Percentiles rank a stretch among this genome's conserved stretches.
Evolutionary conservation across 164 flowering plant species (phyloP).

Genomic region (Magnolia officinalis): DNA sequence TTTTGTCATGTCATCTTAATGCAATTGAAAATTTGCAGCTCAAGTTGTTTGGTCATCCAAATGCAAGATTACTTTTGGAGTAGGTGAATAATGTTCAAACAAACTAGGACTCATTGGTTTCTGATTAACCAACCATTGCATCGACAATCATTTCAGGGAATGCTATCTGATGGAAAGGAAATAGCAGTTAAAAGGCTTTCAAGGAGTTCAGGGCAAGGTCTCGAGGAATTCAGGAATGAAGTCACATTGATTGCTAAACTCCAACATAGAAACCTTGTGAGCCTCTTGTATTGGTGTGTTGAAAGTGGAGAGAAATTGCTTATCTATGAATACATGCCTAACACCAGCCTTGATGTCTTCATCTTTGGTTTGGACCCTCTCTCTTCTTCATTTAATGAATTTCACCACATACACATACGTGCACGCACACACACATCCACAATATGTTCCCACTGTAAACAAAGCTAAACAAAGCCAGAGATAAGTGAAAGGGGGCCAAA

Average conservation of each 20-base stretch:
- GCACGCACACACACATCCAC: too few species aligned
- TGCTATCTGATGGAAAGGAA: constrained; percentile 23
- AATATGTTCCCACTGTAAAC: too few species aligned
- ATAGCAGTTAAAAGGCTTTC: constrained; percentile 47
- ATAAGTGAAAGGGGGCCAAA: too few species aligned
- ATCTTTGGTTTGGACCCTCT: constrained; percentile 22
- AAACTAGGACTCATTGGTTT: too few species aligned
- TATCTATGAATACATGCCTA: constrained; percentile 38
- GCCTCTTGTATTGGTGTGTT: constrained; percentile 32
- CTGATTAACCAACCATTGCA: too few species aligned
- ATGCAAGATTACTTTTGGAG: too few species aligned
- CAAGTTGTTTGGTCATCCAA: too few species aligned
- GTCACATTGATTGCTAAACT: constrained; percentile 34
- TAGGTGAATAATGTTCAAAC: too few species aligned
- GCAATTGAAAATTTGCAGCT: too few species aligned
- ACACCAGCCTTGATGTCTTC: constrained; percentile 27
- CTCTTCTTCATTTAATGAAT: not conserved
- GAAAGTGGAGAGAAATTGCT: constrained; percentile 35
- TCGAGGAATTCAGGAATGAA: constrained; percentile 34
- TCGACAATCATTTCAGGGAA: constrained; percentile 20
- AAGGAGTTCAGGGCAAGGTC: constrained; percentile 32
- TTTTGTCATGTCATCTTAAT: too few species aligned
- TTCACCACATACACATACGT: too few species aligned
- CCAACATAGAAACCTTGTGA: constrained; percentile 40
- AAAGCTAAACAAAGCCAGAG: too few species aligned